Evolutionary conservation across 257 asterid species (phyloP), one percentile per base, ranked within the genome.

Genomic region (Handroanthus guayacan): DNA sequence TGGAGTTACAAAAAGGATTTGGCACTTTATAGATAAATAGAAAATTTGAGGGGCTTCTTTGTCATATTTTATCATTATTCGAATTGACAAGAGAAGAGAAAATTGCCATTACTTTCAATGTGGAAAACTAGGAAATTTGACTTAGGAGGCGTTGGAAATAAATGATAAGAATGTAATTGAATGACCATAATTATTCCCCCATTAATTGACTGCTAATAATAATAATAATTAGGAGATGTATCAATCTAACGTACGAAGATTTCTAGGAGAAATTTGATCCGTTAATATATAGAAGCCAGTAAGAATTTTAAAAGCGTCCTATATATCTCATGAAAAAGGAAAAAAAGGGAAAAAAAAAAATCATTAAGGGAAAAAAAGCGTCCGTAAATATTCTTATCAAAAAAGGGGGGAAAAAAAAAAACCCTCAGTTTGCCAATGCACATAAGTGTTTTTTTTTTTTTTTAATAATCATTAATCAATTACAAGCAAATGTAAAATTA

Each of bases 31-130:
- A 25, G 31, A 25, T 9, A n/a, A 65, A 79, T 74, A 67, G 47
- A 17, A 69, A n/a, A 31, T 71, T 57, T 39, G 80, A 70, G 67
- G 54, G 83, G 86, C 78, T 78, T 82, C 78, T 25, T 20, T 48
- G 69, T 75, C 48, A 58, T 25, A 25, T 25, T 25, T 38, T 74
- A 38, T 63, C 31, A 25, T 25, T 25, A 25, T 45, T 72, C 16
- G 54, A 61, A 66, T 36, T 52, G 45, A 5, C 55, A 17, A 16
- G 6, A 38, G 67, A 38, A 69, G 50, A 9, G 41, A 58, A 44
- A 52, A 6, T 54, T 69, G 16, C 48, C 1, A 51, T 55, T 74
- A 75, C 18, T 37, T 69, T 82, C 25, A 78, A 82, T 78, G 80
- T 43, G n/a, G 52, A 16, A 55, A 45, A 20, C 36, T 2, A 1